Conservation (phyloP, 2,329 filamentous ascomycete genomes). For the Davidsoniella virescens region DNA sequence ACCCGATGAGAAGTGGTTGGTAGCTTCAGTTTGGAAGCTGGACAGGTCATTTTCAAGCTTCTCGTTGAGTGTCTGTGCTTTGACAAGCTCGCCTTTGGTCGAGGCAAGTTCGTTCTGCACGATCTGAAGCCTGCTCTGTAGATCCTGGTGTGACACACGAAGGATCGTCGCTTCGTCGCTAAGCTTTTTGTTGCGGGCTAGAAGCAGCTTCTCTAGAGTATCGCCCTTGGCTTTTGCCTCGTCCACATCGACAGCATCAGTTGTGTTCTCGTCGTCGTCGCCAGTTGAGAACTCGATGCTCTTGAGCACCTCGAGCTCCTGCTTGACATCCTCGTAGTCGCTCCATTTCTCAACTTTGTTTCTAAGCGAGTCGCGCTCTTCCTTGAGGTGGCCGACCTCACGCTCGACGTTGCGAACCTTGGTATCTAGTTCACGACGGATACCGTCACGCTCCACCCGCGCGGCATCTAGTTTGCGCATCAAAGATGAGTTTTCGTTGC, state of each 20-base stretch:
- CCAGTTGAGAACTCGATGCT: conserved; percentile 93
- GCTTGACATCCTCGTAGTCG: conserved; percentile 92
- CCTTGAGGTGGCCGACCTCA: conserved; percentile 55
- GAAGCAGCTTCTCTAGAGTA: conserved; percentile 74
- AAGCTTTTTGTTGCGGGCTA: conserved; percentile 92
- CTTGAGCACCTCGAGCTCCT: conserved; percentile 90
- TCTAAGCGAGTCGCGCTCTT: conserved; percentile 67
- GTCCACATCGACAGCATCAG: conserved; percentile 14
- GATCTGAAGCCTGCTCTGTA: conserved; percentile 62
- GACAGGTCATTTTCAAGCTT: conserved; percentile 87
- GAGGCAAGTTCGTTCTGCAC: conserved; percentile 71
- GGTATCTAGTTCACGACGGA: conserved; percentile 59
- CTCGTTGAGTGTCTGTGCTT: conserved; percentile 65
- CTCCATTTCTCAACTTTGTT: conserved; percentile 73
- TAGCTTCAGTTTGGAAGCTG: conserved; percentile 69
- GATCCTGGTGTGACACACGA: conserved; percentile 82
- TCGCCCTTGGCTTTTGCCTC: conserved; percentile 48
- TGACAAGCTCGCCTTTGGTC: conserved; percentile 75
- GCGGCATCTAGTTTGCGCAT: conserved; percentile 74
- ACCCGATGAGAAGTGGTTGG: conserved; percentile 62
- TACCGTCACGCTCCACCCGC: conserved; percentile 67
- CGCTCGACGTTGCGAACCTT: conserved; percentile 67
- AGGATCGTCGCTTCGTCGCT: conserved; percentile 85
- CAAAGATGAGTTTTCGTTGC: conserved; percentile 84
- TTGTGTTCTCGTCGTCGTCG: conserved; percentile 47